These are phyloP conservation scores for Vararia minispora DNA, from an alignment of 768 basidiomycete genomes.

Conservation along the genomic window DNA sequence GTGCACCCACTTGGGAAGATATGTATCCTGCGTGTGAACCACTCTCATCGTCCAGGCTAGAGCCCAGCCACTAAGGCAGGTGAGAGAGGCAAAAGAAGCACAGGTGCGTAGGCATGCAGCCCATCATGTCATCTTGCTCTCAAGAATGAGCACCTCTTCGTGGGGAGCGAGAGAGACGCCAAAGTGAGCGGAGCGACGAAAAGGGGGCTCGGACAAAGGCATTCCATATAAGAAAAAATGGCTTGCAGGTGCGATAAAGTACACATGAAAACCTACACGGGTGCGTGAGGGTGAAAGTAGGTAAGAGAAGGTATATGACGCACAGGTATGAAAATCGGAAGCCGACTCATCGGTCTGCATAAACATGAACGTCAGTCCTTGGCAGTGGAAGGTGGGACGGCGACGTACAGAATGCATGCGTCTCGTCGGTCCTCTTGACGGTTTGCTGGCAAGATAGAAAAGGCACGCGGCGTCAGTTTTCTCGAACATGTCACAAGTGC, in stretches of 20 bases:
- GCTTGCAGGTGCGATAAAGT: constrained; percentile 25
- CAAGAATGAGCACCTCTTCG: constrained; percentile 77
- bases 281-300: constrained; percentile 4
- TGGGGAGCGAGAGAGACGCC: constrained; percentile 51
- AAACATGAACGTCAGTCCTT: constrained; percentile 3
- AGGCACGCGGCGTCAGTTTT: no score
- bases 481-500: constrained; percentile 13
- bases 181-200: constrained; percentile 73
- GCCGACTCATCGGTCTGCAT: constrained; percentile 29
- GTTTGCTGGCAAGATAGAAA: constrained; percentile 91
- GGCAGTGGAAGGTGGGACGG: neutral
- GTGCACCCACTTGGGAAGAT: neutral
- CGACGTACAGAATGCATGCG: constrained; percentile 83
- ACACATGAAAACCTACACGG: constrained; percentile 21
- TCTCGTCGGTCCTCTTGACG: constrained; percentile 94
- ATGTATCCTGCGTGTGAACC: constrained; percentile 47
- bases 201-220: neutral
- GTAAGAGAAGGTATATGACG: constrained; percentile 4
- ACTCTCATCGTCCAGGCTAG: constrained; percentile 22
- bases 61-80: constrained; percentile 17
- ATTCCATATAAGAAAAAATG: constrained; percentile 8
- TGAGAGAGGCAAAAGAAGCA: constrained; percentile 31
- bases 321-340: constrained; percentile 10
- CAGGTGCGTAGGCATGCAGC: constrained; percentile 2
- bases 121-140: constrained; percentile 49